Percentiles rank a stretch among this genome's conserved stretches.
Evolutionary conservation across 345 rosid genomes (phyloP).

Genomic region (Geranium rotundifolium): DNA sequence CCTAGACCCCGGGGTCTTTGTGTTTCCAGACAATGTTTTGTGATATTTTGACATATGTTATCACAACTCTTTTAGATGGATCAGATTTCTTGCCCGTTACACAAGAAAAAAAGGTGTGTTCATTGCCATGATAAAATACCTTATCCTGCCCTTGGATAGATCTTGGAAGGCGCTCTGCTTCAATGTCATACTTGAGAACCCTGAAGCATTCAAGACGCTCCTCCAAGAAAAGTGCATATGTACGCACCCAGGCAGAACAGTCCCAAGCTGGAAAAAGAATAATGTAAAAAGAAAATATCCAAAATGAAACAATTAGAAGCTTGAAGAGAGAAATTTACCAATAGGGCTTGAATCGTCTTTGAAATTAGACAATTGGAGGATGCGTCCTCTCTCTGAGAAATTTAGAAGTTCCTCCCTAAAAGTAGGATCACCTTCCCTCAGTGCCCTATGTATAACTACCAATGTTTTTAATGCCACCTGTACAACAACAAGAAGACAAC

Average conservation of each 20-base stretch:
- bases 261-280: constrained; percentile 68
- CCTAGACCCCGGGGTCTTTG: too few species aligned
- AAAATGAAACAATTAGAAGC: background rate
- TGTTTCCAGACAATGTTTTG: background rate
- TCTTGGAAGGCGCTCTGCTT: constrained; percentile 83
- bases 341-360: constrained; percentile 98
- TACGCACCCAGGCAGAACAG: constrained; percentile 98
- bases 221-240: constrained; percentile 89
- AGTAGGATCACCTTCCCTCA: constrained; percentile 94
- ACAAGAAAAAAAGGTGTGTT: background rate
- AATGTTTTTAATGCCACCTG: constrained; percentile 92
- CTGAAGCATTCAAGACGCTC: constrained; percentile 92
- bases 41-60: too few species aligned
- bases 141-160: constrained; percentile 75
- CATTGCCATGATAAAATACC: constrained; percentile 22
- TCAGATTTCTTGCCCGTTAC: background rate
- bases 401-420: constrained; percentile 80
- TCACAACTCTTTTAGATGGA: background rate
- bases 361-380: constrained; percentile 85
- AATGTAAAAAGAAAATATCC: background rate
- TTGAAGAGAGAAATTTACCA: constrained; percentile 23
- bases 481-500: constrained; percentile 3
- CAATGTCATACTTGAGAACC: constrained; percentile 83
- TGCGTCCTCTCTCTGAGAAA: constrained; percentile 71
- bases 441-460: constrained; percentile 73